A percentile compares a stretch with the other conserved stretches of the same genome.
Conservation (phyloP, 2,329 filamentous ascomycete species). For the Sporothrix luriei region DNA sequence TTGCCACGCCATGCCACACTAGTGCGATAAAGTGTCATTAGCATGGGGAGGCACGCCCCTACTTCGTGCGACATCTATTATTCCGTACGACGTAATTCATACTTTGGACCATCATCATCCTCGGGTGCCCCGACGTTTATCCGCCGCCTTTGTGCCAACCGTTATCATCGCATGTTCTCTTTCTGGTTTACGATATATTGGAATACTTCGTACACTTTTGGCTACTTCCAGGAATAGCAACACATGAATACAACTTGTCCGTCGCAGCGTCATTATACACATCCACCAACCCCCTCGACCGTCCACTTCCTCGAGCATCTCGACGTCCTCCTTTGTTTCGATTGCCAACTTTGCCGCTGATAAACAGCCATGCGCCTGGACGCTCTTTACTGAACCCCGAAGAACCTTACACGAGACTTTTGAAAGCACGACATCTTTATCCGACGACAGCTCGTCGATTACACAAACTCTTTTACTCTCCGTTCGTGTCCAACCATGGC, state of each 20-base stretch:
- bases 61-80: constrained; percentile 11
- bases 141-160: neutral
- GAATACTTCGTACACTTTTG: constrained; percentile 4
- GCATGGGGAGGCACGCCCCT: neutral
- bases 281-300: neutral
- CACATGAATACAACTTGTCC: neutral
- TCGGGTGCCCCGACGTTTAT: constrained; percentile 15
- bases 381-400: neutral
- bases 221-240: constrained; percentile 1
- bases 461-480: neutral
- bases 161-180: neutral
- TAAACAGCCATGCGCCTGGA: neutral
- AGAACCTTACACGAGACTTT: neutral
- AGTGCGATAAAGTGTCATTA: constrained; percentile 5
- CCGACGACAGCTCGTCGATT: neutral
- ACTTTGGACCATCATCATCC: neutral
- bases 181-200: neutral
- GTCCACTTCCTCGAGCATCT: neutral
- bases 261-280: neutral
- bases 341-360: neutral
- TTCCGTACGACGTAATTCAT: too few relatives aligned
- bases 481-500: constrained; percentile 59
- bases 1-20: constrained; percentile 3
- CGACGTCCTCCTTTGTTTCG: neutral
- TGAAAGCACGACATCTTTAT: neutral